phyloP scores from a whole-genome alignment of 495 filamentous ascomycete genomes.

The Jackrogersella multiformis region DNA sequence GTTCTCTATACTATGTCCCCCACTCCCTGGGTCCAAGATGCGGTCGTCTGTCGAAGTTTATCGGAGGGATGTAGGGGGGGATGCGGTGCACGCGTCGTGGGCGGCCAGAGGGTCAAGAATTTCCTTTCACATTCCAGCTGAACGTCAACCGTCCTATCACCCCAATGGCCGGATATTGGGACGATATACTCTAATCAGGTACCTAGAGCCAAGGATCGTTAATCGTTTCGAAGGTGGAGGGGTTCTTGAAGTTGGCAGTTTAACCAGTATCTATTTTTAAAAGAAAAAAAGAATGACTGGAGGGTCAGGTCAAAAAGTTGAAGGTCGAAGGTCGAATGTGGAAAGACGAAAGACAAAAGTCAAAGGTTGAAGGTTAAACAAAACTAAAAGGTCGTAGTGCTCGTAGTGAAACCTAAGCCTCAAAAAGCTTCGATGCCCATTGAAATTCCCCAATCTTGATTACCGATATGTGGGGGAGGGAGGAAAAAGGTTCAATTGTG shows the following conservation, averaged over 20 bases:
- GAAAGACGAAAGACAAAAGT: not conserved
- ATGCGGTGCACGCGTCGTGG: conserved; percentile 29
- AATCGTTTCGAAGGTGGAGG: not conserved
- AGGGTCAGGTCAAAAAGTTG: conserved; percentile 27
- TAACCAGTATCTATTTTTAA: conserved; percentile 10
- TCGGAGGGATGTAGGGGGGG: not conserved
- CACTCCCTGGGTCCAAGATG: not conserved
- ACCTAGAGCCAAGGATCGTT: not conserved
- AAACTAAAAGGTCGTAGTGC: no score
- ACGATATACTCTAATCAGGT: not conserved
- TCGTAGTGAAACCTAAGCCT: not conserved
- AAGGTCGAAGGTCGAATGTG: not conserved
- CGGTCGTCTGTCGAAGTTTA: conserved; percentile 1
- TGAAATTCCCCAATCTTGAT: conserved; percentile 24
- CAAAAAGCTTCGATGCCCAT: conserved; percentile 17
- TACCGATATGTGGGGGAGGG: conserved; percentile 31
- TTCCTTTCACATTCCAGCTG: conserved; percentile 40
- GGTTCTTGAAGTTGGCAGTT: not conserved
- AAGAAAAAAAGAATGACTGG: conserved; percentile 20
- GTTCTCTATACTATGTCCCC: conserved; percentile 17
- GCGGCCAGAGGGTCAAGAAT: conserved; percentile 20
- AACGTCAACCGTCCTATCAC: not conserved
- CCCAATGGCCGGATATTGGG: not conserved
- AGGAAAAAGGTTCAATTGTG: conserved; percentile 6
- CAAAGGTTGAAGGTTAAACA: not conserved